Evolutionary conservation across 108 stramenopile genomes (phyloP).

Genomic region (Nannochloropsis gaditana): DNA sequence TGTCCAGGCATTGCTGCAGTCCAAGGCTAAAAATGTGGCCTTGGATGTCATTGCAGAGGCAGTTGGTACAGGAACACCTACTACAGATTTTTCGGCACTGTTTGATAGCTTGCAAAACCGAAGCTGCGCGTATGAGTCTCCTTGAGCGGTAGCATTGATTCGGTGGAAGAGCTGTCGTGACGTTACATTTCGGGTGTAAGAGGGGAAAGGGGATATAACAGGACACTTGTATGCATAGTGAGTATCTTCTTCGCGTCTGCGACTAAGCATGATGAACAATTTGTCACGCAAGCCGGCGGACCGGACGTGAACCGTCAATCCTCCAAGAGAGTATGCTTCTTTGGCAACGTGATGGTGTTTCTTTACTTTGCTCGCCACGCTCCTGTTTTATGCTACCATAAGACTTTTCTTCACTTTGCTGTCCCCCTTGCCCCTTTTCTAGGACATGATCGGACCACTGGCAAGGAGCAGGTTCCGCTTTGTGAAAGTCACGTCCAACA

Average conservation of each 20-base stretch:
- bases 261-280: too few relatives aligned
- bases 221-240: too few relatives aligned
- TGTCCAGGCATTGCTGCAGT: conserved; percentile 54
- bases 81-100: background rate
- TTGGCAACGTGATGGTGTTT: too few relatives aligned
- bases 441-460: background rate
- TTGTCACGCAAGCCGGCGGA: too few relatives aligned
- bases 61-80: background rate
- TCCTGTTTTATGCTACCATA: too few relatives aligned
- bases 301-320: too few relatives aligned
- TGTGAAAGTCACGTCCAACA: background rate
- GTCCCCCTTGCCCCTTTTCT: background rate
- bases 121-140: background rate
- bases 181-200: too few relatives aligned
- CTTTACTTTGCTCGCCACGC: too few relatives aligned
- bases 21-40: background rate
- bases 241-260: too few relatives aligned
- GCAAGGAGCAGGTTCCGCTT: background rate
- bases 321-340: too few relatives aligned
- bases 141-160: background rate
- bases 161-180: too few relatives aligned
- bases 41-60: background rate
- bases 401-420: background rate
- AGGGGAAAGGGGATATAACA: too few relatives aligned
- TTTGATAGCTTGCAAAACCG: background rate